Conservation (phyloP, 371 early-diverging fungal genomes). For the Lichtheimia corymbifera region DNA sequence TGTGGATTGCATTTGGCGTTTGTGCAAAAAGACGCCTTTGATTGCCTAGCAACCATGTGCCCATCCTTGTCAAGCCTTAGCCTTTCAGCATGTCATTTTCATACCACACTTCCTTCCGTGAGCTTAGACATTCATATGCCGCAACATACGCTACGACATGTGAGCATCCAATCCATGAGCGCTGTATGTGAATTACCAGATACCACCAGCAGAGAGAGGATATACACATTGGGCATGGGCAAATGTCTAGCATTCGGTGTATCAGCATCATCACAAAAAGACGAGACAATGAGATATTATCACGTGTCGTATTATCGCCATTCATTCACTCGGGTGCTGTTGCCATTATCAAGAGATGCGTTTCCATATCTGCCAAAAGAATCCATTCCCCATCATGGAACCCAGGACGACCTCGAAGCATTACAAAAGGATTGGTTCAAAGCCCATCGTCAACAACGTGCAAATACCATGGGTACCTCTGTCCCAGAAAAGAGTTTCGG, state of each 20-base stretch:
- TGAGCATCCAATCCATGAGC: slow-evolving; percentile 3
- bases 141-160: not conserved
- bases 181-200: slow-evolving; percentile 3
- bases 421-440: slow-evolving; percentile 9
- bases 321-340: slow-evolving; percentile 1
- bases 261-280: too few species aligned
- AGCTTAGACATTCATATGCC: not conserved
- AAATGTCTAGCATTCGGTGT: not conserved
- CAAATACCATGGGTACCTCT: not conserved
- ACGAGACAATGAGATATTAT: not conserved
- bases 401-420: not conserved
- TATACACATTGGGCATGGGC: slow-evolving; percentile 1
- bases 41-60: not conserved
- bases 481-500: slow-evolving; percentile 5
- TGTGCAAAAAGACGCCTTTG: not conserved
- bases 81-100: slow-evolving; percentile 3
- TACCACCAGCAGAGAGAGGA: not conserved
- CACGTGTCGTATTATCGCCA: slow-evolving; percentile 2
- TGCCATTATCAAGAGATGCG: not conserved
- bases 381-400: not conserved
- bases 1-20: slow-evolving; percentile 1
- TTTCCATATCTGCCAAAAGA: too few species aligned
- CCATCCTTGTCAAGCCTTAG: not conserved
- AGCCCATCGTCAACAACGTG: not conserved
- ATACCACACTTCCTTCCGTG: not conserved